Evolutionary conservation across 306 rosid genomes (phyloP).

Genomic region (Malus orientalis): DNA sequence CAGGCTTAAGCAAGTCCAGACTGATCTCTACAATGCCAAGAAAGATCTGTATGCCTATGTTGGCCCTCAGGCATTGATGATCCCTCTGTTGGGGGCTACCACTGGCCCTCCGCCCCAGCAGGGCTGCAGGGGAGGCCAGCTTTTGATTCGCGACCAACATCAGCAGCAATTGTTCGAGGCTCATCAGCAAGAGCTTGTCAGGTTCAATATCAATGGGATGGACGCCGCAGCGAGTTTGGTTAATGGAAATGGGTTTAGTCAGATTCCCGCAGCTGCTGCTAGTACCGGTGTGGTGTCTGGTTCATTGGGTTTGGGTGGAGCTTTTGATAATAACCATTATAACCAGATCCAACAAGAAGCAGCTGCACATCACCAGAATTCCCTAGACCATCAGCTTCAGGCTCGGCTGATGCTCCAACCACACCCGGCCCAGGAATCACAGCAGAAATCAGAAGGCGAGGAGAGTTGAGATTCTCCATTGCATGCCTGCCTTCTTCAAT

Average conservation of each 20-base stretch:
- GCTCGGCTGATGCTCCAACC: conserved; percentile 59
- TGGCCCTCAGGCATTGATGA: conserved; percentile 57
- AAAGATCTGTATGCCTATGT: conserved; percentile 60
- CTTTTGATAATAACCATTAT: conserved; percentile 27
- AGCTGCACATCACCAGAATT: conserved; percentile 22
- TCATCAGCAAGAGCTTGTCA: conserved; percentile 41
- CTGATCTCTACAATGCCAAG: conserved; percentile 50
- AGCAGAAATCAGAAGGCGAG: conserved; percentile 42
- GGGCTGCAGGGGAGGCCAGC: conserved; percentile 3
- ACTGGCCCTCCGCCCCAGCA: background rate
- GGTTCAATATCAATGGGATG: conserved; percentile 48
- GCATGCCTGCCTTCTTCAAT: background rate
- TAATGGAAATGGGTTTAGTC: conserved; percentile 42
- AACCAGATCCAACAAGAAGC: conserved; percentile 37
- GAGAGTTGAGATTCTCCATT: conserved; percentile 24
- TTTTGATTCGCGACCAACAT: conserved; percentile 47
- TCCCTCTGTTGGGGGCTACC: conserved; percentile 22
- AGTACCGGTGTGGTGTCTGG: conserved; percentile 33
- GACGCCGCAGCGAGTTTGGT: conserved; percentile 33
- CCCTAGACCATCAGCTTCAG: conserved; percentile 35
- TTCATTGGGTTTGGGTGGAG: conserved; percentile 45
- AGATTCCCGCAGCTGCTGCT: conserved; percentile 12
- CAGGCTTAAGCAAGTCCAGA: conserved; percentile 47
- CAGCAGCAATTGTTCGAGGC: conserved; percentile 54
- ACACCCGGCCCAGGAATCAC: conserved; percentile 29